Evolutionary conservation across 192 early-diverging fungal genomes (phyloP).

Genomic region (Rhizoclosmatium sp.): DNA sequence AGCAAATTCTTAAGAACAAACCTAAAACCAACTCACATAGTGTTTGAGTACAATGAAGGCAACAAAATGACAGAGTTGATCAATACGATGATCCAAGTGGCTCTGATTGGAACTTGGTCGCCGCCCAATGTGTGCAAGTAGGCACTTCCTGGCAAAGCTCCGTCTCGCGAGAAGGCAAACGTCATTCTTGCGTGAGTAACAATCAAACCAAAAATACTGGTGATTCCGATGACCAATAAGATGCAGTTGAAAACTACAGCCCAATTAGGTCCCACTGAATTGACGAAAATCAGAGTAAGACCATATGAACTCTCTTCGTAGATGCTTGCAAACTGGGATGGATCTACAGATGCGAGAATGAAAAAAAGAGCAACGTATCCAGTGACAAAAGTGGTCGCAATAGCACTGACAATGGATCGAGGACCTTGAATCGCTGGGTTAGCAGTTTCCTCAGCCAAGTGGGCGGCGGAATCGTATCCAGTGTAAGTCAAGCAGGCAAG

Average conservation of each 20-base stretch:
- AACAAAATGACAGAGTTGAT: constrained; percentile 27
- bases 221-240: constrained; percentile 37
- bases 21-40: background rate
- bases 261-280: constrained; percentile 10
- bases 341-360: constrained; percentile 30
- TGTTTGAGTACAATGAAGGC: constrained; percentile 31
- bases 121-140: constrained; percentile 24
- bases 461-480: constrained; percentile 39
- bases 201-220: constrained; percentile 32
- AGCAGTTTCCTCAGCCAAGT: constrained; percentile 37
- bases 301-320: constrained; percentile 22
- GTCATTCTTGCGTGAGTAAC: constrained; percentile 36
- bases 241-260: constrained; percentile 31
- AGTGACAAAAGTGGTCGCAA: constrained; percentile 23
- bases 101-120: constrained; percentile 25
- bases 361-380: constrained; percentile 42
- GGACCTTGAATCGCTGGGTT: constrained; percentile 36
- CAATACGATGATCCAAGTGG: constrained; percentile 25
- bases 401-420: constrained; percentile 22
- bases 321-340: background rate
- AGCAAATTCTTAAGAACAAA: too few species aligned
- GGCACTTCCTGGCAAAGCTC: constrained; percentile 28
- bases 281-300: constrained; percentile 35
- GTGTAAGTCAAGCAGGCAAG: constrained; percentile 39
- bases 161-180: constrained; percentile 38